Evolutionary conservation across 2,329 filamentous ascomycete species (phyloP), one percentile per base, ranked within the genome.

Genomic region (Graphiopsis chlorocephala): DNA sequence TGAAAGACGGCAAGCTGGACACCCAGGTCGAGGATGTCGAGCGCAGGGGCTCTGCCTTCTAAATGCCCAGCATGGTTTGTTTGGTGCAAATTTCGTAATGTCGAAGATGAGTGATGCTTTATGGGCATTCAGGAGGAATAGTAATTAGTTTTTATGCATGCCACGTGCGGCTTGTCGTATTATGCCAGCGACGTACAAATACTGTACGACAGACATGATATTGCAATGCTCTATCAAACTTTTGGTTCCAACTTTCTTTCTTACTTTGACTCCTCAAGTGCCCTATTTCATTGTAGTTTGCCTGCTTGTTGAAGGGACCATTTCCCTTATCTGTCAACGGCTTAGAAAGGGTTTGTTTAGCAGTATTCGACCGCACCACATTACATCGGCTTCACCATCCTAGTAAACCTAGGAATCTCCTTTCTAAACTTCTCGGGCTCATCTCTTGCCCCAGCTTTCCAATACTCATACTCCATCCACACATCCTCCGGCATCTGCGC

Each of bases 391-490:
- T 67, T 68, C 14, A 71, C 69, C 38, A 62, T 64, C 53, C 72
- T 70, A 38, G 63, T 66, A 61, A 77, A 77, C 61, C 73, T 71
- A 14, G 72, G 72, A 38, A 74, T 70, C 14, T 72, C 65, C 68
- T 68, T 75, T 26, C 68, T 68, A 48, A 78, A 78, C 61, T 72
- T 70, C 65, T 76, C 70, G n/a, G 75, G 75, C 55, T 74, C 67
- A 25, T 78, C 75, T 35, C 82, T 75, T 4, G 82, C 83, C 0
- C 83, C 83, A 3, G 80, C 77, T 66, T 84, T 83, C 85, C 85
- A 88, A 68, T 88, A 88, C 74, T 88, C 85, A 72, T 86, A 87
- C 75, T 88, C 85, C 76, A 88, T 87, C 86, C 85, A 88, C 7
- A 82, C 84, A 71, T 88, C 86, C 73, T 88, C 85, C 0, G 83